These are phyloP conservation scores for Fusarium luffae DNA, from an alignment of 2,329 filamentous ascomycete genomes.

Conservation along the genomic window DNA sequence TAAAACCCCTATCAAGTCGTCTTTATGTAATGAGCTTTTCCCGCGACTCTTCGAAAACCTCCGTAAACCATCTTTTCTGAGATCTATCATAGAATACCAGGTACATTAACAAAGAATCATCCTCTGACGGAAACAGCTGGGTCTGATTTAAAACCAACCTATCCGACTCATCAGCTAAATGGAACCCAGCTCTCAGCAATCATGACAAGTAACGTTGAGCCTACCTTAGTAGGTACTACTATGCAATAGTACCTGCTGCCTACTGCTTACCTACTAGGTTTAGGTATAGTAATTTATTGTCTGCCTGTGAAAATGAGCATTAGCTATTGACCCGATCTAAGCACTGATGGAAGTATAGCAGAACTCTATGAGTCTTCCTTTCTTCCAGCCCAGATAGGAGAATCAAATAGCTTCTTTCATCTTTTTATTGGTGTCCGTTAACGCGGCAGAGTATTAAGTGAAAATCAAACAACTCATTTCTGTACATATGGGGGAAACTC, in stretches of 20 bases:
- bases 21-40: not conserved
- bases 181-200: no score
- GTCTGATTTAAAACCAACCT: no score
- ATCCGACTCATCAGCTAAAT: no score
- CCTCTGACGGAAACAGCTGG: not conserved
- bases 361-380: not conserved
- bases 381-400: not conserved
- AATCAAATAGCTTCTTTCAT: not conserved
- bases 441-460: not conserved
- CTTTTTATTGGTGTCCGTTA: not conserved
- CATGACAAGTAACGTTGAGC: no score
- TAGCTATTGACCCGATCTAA: not conserved
- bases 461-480: not conserved
- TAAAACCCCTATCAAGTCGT: not conserved
- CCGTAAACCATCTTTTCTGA: not conserved
- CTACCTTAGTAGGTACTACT: no score
- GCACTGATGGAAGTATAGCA: not conserved
- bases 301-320: not conserved
- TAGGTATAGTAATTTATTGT: not conserved
- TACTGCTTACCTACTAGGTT: not conserved
- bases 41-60: not conserved
- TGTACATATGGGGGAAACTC: not conserved
- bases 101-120: not conserved
- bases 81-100: not conserved
- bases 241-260: not conserved